phyloP scores from a whole-genome alignment of 1,284 basidiomycete species.

The Thecaphora thlaspeos region DNA sequence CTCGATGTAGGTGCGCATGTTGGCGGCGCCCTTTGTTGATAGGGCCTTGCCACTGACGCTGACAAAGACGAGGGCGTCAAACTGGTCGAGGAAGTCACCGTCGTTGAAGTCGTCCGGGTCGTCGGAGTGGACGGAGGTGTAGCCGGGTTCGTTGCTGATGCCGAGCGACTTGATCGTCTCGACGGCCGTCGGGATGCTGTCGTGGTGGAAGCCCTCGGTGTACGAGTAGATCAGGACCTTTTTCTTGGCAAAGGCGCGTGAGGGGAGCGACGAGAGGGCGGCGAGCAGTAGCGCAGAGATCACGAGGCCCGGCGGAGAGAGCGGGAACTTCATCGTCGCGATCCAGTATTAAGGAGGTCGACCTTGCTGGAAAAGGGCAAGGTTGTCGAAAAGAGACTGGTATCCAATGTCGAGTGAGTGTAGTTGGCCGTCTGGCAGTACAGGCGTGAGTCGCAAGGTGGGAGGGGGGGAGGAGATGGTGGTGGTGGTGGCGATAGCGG shows the following conservation, averaged over 20 bases:
- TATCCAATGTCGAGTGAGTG: too few relatives aligned
- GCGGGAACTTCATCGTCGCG: too few relatives aligned
- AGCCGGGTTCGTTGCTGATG: slow-evolving; percentile 9
- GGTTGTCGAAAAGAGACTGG: too few relatives aligned
- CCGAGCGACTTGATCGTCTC: slow-evolving; percentile 33
- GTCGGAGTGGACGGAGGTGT: slow-evolving; percentile 27
- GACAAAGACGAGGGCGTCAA: slow-evolving; percentile 48
- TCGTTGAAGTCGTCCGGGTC: slow-evolving; percentile 38
- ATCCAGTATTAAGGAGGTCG: too few relatives aligned
- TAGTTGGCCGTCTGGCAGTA: too few relatives aligned
- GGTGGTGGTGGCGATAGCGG: too few relatives aligned
- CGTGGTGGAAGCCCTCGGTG: slow-evolving; percentile 40
- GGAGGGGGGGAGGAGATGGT: too few relatives aligned
- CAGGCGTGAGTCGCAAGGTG: too few relatives aligned
- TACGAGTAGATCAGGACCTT: slow-evolving; percentile 37
- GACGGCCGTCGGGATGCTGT: slow-evolving; percentile 38
- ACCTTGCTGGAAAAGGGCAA: too few relatives aligned
- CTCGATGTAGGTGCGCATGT: slow-evolving; percentile 41
- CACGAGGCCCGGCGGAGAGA: background rate
- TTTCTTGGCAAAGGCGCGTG: slow-evolving; percentile 2
- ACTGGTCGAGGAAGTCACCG: slow-evolving; percentile 31
- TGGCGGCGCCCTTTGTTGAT: slow-evolving; percentile 20
- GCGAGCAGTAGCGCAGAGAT: slow-evolving; percentile 3
- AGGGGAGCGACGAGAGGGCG: slow-evolving; percentile 7
- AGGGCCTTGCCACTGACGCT: slow-evolving; percentile 39